phyloP scores from a whole-genome alignment of 2,329 filamentous ascomycete species.

The Incumbomyces delicatus region DNA sequence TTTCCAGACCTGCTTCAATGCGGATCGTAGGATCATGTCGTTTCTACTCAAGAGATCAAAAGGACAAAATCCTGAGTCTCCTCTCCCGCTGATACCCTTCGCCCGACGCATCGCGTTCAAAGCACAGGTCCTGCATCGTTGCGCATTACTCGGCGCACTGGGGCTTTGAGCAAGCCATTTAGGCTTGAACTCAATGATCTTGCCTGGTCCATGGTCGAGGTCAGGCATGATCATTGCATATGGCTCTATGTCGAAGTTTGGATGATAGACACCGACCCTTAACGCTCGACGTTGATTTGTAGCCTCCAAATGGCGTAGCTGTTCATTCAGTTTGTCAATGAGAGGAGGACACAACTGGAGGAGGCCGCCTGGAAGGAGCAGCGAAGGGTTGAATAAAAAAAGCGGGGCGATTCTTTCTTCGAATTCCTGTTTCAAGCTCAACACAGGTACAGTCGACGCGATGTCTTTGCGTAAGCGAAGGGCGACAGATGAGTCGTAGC shows the following conservation, averaged over 20 bases:
- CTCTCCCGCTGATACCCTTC: constrained; percentile 20
- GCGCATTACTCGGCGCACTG: constrained; percentile 53
- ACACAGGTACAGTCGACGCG: constrained; percentile 36
- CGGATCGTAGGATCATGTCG: constrained; percentile 36
- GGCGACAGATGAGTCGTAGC: constrained; percentile 12
- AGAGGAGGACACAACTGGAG: constrained; percentile 43
- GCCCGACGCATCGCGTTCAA: constrained; percentile 37
- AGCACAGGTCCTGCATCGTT: constrained; percentile 68
- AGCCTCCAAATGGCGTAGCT: constrained; percentile 34
- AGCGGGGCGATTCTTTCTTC: constrained; percentile 44
- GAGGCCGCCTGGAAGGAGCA: constrained; percentile 32
- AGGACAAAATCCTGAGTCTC: constrained; percentile 48
- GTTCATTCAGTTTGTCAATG: constrained; percentile 36
- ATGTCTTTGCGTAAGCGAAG: constrained; percentile 53
- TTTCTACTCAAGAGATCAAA: constrained; percentile 48
- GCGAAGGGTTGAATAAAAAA: constrained; percentile 36
- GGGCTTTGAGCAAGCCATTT: constrained; percentile 76
- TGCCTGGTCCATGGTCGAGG: constrained; percentile 46
- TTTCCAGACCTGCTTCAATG: constrained; percentile 22
- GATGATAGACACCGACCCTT: constrained; percentile 42
- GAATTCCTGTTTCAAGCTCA: constrained; percentile 31
- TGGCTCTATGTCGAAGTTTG: constrained; percentile 41
- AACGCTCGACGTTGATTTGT: constrained; percentile 22
- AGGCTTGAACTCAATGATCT: constrained; percentile 65
- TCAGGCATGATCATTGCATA: constrained; percentile 64